A percentile compares a stretch with the other conserved stretches of the same genome.
phyloP scores from a whole-genome alignment of 768 basidiomycete species.

The Clavulina sp. region DNA sequence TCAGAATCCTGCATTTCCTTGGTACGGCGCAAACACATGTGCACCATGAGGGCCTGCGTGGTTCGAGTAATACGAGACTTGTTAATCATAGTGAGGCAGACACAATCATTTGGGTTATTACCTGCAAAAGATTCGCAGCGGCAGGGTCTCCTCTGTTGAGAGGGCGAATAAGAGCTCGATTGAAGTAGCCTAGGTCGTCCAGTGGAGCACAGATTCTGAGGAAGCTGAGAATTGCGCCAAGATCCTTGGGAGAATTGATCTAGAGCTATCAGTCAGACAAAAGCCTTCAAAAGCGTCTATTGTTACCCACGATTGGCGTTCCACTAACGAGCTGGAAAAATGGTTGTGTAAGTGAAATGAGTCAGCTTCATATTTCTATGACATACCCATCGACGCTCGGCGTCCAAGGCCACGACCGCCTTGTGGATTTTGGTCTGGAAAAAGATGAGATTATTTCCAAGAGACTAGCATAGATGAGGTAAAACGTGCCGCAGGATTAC shows the following conservation, averaged over 20 bases:
- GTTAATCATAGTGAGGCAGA: background rate
- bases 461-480: background rate
- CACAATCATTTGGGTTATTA: conserved; percentile 18
- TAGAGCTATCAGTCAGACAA: conserved; percentile 15
- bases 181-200: conserved; percentile 70
- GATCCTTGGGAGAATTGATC: conserved; percentile 77
- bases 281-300: background rate
- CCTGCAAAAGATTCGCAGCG: conserved; percentile 56
- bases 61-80: conserved; percentile 7
- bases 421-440: conserved; percentile 54
- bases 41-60: conserved; percentile 52
- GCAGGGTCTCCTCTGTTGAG: conserved; percentile 47
- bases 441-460: background rate
- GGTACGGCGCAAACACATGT: conserved; percentile 63
- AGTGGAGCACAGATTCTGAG: conserved; percentile 71
- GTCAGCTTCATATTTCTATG: background rate
- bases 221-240: conserved; percentile 74
- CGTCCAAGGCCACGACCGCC: conserved; percentile 42
- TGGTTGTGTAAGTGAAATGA: background rate
- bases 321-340: conserved; percentile 37
- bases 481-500: conserved; percentile 39
- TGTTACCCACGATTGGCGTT: conserved; percentile 65
- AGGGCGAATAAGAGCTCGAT: conserved; percentile 59
- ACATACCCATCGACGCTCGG: conserved; percentile 52
- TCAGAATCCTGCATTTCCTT: conserved; percentile 82